These are phyloP conservation scores for Evernia prunastri DNA, from an alignment of 495 filamentous ascomycete genomes.

Conservation along the genomic window DNA sequence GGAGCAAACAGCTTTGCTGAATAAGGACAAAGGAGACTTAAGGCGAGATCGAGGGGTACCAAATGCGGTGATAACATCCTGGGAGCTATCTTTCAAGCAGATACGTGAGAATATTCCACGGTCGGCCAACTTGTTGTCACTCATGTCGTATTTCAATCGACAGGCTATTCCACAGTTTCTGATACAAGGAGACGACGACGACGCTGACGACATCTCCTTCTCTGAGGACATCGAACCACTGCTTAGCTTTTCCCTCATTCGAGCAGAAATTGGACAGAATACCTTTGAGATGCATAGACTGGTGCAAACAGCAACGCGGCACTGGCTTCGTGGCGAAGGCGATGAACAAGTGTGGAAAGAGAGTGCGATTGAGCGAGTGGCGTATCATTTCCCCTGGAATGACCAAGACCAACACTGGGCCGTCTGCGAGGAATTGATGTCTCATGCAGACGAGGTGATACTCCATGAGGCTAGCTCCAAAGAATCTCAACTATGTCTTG, in stretches of 20 bases:
- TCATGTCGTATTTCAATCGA: constrained; percentile 40
- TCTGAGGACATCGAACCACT: constrained; percentile 11
- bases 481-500: neutral
- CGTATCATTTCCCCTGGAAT: neutral
- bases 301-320: constrained; percentile 25
- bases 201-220: constrained; percentile 25
- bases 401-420: constrained; percentile 8
- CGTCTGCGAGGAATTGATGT: constrained; percentile 4
- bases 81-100: constrained; percentile 42
- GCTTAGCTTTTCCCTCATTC: constrained; percentile 26
- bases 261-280: constrained; percentile 4
- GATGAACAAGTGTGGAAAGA: constrained; percentile 6
- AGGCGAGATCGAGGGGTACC: constrained; percentile 27
- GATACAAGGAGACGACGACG: constrained; percentile 5
- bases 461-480: neutral
- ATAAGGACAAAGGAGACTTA: constrained; percentile 20
- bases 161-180: constrained; percentile 36
- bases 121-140: constrained; percentile 34
- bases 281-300: constrained; percentile 26
- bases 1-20: constrained; percentile 17
- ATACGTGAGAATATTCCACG: constrained; percentile 28
- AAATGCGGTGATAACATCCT: constrained; percentile 39
- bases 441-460: constrained; percentile 11
- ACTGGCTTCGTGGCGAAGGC: constrained; percentile 19
- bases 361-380: constrained; percentile 12